Percentiles rank a stretch among this genome's conserved stretches.
Conservation (phyloP, 306 rosid genomes). For the Trifolium pratense region DNA sequence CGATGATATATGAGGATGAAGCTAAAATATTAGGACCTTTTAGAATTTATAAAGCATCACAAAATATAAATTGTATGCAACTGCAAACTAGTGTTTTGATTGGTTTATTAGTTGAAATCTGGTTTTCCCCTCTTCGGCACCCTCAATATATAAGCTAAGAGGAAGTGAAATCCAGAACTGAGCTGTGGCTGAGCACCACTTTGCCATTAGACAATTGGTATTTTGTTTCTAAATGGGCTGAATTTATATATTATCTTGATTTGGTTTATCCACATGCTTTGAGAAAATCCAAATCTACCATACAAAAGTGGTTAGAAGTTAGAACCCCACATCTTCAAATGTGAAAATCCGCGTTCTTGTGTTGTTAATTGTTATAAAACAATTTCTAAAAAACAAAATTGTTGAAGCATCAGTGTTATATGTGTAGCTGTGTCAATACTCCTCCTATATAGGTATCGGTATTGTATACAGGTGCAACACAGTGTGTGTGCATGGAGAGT, state of each 20-base stretch:
- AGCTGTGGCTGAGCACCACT: conserved; percentile 22
- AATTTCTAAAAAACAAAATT: not conserved
- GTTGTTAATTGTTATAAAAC: conserved; percentile 3
- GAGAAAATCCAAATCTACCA: conserved; percentile 16
- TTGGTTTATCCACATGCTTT: conserved; percentile 15
- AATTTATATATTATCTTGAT: conserved; percentile 5
- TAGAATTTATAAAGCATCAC: conserved; percentile 23
- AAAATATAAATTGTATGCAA: conserved; percentile 18
- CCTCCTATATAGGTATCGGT: not conserved
- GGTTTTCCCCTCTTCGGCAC: not conserved
- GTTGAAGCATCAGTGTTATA: not conserved
- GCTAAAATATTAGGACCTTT: conserved; percentile 12
- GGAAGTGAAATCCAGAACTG: not conserved
- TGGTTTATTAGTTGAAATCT: not conserved
- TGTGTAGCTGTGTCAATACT: not conserved
- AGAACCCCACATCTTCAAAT: not conserved
- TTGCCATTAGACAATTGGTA: conserved; percentile 25
- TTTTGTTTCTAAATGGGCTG: not conserved
- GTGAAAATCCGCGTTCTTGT: conserved; percentile 8
- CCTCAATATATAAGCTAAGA: not conserved
- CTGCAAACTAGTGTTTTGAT: not conserved
- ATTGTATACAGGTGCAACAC: not conserved
- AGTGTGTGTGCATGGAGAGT: conserved; percentile 6
- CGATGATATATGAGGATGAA: not conserved
- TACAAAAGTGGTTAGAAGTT: conserved; percentile 9